These are phyloP conservation scores for Eimeria maxima DNA, from an alignment of 169 alveolate genomes.

Conservation along the genomic window DNA sequence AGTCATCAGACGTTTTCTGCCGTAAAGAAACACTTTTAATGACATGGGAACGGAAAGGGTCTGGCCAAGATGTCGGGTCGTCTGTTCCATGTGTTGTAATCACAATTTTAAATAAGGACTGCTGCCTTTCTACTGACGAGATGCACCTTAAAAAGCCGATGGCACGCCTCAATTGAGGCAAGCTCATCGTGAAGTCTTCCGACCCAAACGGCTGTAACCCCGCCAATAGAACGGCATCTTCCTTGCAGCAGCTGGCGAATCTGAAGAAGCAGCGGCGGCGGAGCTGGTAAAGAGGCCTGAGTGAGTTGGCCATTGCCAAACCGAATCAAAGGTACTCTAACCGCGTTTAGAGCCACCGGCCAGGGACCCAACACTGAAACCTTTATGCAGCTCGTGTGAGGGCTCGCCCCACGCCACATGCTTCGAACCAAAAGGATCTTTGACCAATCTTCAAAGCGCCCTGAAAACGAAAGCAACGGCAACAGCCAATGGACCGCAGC, in stretches of 20 bases:
- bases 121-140: background rate
- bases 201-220: slow-evolving; percentile 60
- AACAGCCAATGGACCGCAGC: background rate
- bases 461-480: background rate
- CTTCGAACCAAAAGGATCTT: slow-evolving; percentile 46
- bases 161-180: slow-evolving; percentile 45
- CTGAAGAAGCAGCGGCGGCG: slow-evolving; percentile 65
- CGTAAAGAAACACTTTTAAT: background rate
- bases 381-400: slow-evolving; percentile 54
- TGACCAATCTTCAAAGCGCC: slow-evolving; percentile 60
- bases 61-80: background rate
- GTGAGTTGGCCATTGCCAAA: slow-evolving; percentile 10
- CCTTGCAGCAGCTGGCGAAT: slow-evolving; percentile 61
- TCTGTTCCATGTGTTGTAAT: background rate
- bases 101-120: background rate
- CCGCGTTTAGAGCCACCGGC: background rate
- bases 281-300: slow-evolving; percentile 5
- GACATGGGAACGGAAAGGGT: background rate
- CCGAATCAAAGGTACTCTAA: background rate
- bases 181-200: slow-evolving; percentile 60
- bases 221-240: slow-evolving; percentile 54
- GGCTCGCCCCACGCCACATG: slow-evolving; percentile 69
- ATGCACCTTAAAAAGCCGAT: slow-evolving; percentile 15
- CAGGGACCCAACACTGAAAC: slow-evolving; percentile 64
- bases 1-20: background rate